Conservation (phyloP, 306 rosid genomes). For the Inga oerstediana region DNA sequence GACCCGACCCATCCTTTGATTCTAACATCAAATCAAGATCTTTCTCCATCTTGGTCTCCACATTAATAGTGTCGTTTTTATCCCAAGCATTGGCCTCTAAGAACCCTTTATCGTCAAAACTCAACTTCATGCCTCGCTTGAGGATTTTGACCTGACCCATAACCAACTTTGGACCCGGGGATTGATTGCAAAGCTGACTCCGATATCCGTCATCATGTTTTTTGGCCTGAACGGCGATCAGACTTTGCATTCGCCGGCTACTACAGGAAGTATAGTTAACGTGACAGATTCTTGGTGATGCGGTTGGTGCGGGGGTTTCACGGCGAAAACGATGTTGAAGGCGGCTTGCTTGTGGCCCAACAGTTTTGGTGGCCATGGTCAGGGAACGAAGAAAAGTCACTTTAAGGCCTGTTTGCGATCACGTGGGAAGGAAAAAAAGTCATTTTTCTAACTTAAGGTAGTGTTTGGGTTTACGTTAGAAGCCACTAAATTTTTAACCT, state of each 20-base stretch:
- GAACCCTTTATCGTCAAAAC: too few relatives aligned
- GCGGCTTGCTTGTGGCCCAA: constrained; percentile 47
- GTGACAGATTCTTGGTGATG: constrained; percentile 22
- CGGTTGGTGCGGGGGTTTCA: constrained; percentile 38
- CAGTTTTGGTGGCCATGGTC: constrained; percentile 59
- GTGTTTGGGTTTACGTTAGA: too few relatives aligned
- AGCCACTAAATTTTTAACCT: too few relatives aligned
- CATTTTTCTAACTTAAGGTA: too few relatives aligned
- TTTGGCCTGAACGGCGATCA: constrained; percentile 29
- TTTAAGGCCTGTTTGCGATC: too few relatives aligned
- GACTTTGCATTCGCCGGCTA: constrained; percentile 63
- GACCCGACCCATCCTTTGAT: too few relatives aligned
- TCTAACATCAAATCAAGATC: not conserved
- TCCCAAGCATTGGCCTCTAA: too few relatives aligned
- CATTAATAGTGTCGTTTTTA: not conserved
- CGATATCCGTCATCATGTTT: constrained; percentile 17
- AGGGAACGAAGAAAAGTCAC: not conserved
- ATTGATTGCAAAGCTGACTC: constrained; percentile 22
- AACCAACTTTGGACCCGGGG: constrained; percentile 41
- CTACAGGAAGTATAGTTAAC: constrained; percentile 12
- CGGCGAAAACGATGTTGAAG: constrained; percentile 43
- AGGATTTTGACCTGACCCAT: constrained; percentile 81
- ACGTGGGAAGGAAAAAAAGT: too few relatives aligned
- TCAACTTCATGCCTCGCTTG: constrained; percentile 71
- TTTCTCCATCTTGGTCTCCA: not conserved